These are phyloP conservation scores for Glomus cerebriforme DNA, from an alignment of 192 early-diverging fungal species.

Conservation along the genomic window DNA sequence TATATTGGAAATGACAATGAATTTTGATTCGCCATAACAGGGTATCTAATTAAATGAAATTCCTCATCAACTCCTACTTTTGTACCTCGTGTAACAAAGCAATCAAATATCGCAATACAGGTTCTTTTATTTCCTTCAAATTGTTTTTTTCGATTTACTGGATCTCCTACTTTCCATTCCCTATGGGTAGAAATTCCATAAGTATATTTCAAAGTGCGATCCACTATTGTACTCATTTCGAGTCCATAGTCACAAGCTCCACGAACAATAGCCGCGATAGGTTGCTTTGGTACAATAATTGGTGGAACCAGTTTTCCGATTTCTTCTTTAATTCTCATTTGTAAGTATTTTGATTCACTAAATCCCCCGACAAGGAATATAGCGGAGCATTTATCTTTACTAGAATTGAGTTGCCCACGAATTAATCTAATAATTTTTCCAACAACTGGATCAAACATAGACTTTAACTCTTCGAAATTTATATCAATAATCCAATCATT, in stretches of 20 bases:
- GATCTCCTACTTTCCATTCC: too few relatives aligned
- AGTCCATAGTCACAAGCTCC: background rate
- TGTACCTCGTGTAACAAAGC: too few relatives aligned
- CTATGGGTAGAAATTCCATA: background rate
- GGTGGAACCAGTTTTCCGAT: conserved; percentile 33
- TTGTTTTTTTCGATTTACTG: background rate
- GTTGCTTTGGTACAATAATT: conserved; percentile 45
- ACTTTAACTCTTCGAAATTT: background rate
- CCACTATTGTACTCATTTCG: background rate
- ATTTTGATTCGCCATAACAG: too few relatives aligned
- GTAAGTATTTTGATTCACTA: conserved; percentile 49
- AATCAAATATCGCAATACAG: too few relatives aligned
- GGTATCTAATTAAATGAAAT: too few relatives aligned
- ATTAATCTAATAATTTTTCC: conserved; percentile 49
- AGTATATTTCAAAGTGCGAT: background rate
- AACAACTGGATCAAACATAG: conserved; percentile 58
- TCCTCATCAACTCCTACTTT: background rate
- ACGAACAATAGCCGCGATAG: conserved; percentile 37
- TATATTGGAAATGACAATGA: background rate
- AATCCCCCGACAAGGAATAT: conserved; percentile 59
- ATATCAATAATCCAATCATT: conserved; percentile 39
- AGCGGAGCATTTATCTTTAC: conserved; percentile 35
- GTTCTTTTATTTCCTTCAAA: too few relatives aligned
- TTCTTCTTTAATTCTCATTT: conserved; percentile 36
- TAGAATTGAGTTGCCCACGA: conserved; percentile 42